Evolutionary conservation across 225 moss, liverwort and hornwort genomes (phyloP).

Genomic region (Rhytidiadelphus loreus): DNA sequence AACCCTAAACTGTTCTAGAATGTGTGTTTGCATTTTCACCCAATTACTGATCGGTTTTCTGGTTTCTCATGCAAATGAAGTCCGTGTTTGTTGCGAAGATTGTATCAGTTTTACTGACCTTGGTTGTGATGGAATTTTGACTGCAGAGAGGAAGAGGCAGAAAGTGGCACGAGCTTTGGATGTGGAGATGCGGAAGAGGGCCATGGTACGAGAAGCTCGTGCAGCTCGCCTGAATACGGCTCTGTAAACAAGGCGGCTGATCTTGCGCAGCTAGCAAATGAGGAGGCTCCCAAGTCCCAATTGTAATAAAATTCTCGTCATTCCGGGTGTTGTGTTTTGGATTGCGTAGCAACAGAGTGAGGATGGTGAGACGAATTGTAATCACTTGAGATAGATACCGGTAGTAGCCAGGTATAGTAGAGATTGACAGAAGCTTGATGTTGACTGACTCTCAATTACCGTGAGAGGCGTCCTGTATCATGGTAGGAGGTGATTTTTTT

Average conservation of each 20-base stretch:
- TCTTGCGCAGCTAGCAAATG: not conserved
- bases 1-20: not conserved
- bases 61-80: not conserved
- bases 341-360: not conserved
- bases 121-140: no score
- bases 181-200: slow-evolving; percentile 24
- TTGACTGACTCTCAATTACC: not conserved
- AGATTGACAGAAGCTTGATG: not conserved
- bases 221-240: slow-evolving; percentile 10
- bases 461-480: not conserved
- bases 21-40: not conserved
- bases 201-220: slow-evolving; percentile 8
- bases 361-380: not conserved
- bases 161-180: slow-evolving; percentile 34
- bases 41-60: not conserved
- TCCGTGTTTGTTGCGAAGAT: not conserved
- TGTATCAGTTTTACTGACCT: not conserved
- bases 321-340: not conserved
- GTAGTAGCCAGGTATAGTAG: not conserved
- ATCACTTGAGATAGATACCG: not conserved
- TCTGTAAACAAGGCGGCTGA: not conserved
- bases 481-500: not conserved
- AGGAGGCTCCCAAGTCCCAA: no score
- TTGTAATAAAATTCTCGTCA: not conserved
- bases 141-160: slow-evolving; percentile 36